Base-by-base conservation (phyloP, 2,329 filamentous ascomycete species). In the Verticillium klebahnii region DNA sequence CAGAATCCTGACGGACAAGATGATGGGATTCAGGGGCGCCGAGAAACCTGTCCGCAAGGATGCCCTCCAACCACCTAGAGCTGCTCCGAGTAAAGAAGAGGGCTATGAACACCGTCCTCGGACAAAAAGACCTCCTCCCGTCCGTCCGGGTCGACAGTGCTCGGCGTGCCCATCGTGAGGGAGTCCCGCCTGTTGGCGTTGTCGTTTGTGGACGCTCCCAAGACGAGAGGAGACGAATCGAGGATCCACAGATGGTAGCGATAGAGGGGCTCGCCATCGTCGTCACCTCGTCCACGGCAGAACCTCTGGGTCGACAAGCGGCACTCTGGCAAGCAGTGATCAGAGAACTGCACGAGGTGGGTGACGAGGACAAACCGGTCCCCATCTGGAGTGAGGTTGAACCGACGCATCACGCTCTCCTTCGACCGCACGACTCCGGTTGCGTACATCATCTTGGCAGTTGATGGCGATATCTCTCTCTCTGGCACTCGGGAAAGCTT, bases 171-270 rank as follows among this genome's bases (percentile, higher is more conserved):
- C 15, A 37, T 8, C 6, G 37, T 7, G 14, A n/a, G 37, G 14
- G 37, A 8, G 3, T 9, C 2, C 40, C 4, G 40, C 25, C 40
- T 50, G 19, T 9, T 23, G n/a, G 1, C 19, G 7, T 23, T n/a
- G 40, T 50, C 17, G 19, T n/a, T 19, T 5, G 55, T 52, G 17
- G 57, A 57, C 11, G 4, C 12, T 2, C 58, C 56, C 2, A 63
- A 57, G 9, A 56, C 45, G 15, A 63, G 36, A 2, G 57, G 56
- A 17, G 56, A 39, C 9, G 56, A 40, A 40, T 61, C 39, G 32
- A 64, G 61, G 2, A 63, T 59, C 61, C 57, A 64, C 23, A 61
- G 59, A 36, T 61, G 45, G 12, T 63, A 61, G 14, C 57, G 56
- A 15, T 54, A 45, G 31, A 60, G 25, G 6, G 59, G 45, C 29